Percentiles rank a stretch among this genome's conserved stretches.
Evolutionary conservation across 1,284 basidiomycete species (phyloP).

Genomic region (Puccinia coronata): DNA sequence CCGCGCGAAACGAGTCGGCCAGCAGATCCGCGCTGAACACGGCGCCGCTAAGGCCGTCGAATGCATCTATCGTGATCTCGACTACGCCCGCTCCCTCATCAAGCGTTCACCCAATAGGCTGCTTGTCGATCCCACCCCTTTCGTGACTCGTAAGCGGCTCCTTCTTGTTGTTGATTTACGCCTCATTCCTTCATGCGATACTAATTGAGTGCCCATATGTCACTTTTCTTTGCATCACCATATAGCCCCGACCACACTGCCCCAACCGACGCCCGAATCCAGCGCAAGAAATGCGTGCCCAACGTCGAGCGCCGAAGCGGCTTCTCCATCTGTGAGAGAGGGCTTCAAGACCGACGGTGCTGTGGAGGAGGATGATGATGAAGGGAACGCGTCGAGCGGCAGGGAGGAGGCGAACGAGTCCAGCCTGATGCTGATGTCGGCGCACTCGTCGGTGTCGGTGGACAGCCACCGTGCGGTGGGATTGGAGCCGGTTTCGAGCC

Average conservation of each 20-base stretch:
- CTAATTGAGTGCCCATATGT: too few species aligned
- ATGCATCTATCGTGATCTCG: constrained; percentile 56
- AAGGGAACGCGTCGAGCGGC: background rate
- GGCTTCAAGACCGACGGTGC: too few species aligned
- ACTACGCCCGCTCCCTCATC: constrained; percentile 56
- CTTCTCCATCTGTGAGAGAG: background rate
- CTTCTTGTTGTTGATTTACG: background rate
- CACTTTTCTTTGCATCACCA: too few species aligned
- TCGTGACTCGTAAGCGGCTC: background rate
- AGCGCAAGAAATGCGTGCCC: too few species aligned
- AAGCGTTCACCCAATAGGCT: constrained; percentile 43
- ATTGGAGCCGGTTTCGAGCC: background rate
- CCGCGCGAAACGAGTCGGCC: constrained; percentile 76
- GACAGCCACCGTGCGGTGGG: too few species aligned
- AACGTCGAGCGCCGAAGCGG: too few species aligned
- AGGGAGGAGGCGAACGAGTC: background rate
- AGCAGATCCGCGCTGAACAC: constrained; percentile 68
- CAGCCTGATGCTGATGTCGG: constrained; percentile 13
- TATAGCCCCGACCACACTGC: too few species aligned
- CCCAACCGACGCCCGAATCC: too few species aligned
- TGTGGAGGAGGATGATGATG: background rate
- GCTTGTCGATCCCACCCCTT: background rate
- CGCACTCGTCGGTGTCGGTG: background rate
- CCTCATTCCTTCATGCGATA: too few species aligned
- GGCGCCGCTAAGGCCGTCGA: constrained; percentile 56